These are phyloP conservation scores for Penicillium coffeae DNA, from an alignment of 495 filamentous ascomycete species.

Conservation along the genomic window DNA sequence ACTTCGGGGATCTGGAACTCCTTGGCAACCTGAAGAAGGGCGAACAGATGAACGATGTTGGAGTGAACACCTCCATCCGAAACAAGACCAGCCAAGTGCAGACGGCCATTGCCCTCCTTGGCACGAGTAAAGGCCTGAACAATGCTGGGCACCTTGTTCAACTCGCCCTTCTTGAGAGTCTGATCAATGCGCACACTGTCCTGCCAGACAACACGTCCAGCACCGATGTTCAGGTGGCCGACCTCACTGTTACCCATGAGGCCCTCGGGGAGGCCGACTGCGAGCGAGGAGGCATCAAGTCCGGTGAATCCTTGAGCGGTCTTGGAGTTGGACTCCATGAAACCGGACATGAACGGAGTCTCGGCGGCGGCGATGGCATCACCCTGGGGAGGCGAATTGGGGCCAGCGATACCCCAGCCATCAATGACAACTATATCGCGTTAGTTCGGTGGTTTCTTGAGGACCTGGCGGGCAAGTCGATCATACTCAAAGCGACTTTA, in stretches of 20 bases:
- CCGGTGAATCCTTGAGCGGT: conserved; percentile 75
- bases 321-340: conserved; percentile 57
- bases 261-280: conserved; percentile 92
- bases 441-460: conserved; percentile 17
- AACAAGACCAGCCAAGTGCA: conserved; percentile 86
- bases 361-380: conserved; percentile 92
- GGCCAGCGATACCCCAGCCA: conserved; percentile 89
- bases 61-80: conserved; percentile 96
- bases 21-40: conserved; percentile 83
- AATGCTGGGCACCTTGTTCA: conserved; percentile 75
- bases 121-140: conserved; percentile 72
- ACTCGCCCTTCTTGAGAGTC: conserved; percentile 82
- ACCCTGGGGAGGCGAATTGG: conserved; percentile 72
- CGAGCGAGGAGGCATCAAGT: conserved; percentile 92
- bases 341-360: conserved; percentile 86
- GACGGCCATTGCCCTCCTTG: conserved; percentile 82
- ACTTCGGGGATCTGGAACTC: conserved; percentile 81
- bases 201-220: conserved; percentile 97
- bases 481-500: conserved; percentile 88
- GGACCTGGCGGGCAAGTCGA: conserved; percentile 12
- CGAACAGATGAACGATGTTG: conserved; percentile 88
- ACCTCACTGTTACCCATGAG: conserved; percentile 99
- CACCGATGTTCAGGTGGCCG: conserved; percentile 97
- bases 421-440: conserved; percentile 80
- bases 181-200: conserved; percentile 98